Percentiles rank a stretch among this genome's conserved stretches.
Conservation (phyloP, 192 early-diverging fungal genomes). For the Linnemannia zychae region DNA sequence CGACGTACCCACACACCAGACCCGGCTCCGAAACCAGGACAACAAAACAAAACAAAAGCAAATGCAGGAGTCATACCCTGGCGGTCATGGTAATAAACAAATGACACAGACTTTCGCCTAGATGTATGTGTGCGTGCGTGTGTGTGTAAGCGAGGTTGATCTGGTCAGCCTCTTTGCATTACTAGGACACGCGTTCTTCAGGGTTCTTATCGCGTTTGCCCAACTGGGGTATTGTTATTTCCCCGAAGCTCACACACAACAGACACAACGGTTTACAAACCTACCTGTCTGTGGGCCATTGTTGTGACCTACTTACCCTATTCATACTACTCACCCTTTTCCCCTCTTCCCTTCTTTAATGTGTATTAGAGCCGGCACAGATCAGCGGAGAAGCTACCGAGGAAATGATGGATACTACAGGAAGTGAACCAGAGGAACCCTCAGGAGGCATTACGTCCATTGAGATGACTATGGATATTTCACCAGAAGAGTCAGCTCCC, state of each 20-base stretch:
- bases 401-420: constrained; percentile 3
- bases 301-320: background rate
- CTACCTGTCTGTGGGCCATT: no score
- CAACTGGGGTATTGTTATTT: constrained; percentile 1
- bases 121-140: no score
- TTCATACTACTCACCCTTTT: background rate
- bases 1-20: background rate
- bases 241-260: background rate
- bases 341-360: background rate
- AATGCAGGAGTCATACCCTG: background rate
- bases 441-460: background rate
- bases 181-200: background rate
- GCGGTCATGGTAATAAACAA: background rate
- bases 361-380: background rate
- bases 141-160: background rate
- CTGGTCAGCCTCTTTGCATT: background rate
- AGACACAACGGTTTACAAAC: background rate
- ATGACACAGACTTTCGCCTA: background rate
- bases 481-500: background rate
- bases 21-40: background rate
- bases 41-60: background rate
- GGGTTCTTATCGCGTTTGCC: background rate
- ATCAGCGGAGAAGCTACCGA: background rate
- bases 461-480: background rate
- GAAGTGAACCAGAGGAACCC: background rate